These are phyloP conservation scores for Ceratobasidium sp. DNA, from an alignment of 1,284 basidiomycete species.

Conservation along the genomic window DNA sequence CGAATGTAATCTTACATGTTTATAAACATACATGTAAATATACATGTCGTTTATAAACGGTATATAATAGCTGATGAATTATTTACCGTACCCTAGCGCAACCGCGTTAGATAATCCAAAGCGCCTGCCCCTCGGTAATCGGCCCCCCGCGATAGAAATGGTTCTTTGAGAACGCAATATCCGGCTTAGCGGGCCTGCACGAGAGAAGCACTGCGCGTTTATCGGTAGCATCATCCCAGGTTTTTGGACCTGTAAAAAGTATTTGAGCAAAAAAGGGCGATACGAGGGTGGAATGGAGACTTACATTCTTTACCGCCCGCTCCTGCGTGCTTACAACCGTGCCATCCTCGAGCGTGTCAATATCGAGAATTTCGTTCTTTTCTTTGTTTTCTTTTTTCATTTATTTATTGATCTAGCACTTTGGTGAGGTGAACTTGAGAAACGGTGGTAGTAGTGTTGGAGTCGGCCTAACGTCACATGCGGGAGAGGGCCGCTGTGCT, in stretches of 20 bases:
- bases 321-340: conserved; percentile 88
- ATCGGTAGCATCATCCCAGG: conserved; percentile 94
- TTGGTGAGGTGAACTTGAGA: conserved; percentile 72
- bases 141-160: conserved; percentile 98
- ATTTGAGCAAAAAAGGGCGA: background rate
- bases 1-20: no score
- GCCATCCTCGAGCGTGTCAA: conserved; percentile 91
- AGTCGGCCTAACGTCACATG: background rate
- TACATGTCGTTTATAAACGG: no score
- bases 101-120: conserved; percentile 89
- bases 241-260: conserved; percentile 82
- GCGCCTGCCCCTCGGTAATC: conserved; percentile 89
- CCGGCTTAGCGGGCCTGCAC: conserved; percentile 89
- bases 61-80: no score
- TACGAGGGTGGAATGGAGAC: conserved; percentile 53
- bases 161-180: conserved; percentile 97
- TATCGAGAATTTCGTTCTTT: conserved; percentile 73
- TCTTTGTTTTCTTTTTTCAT: conserved; percentile 70
- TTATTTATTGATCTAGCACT: conserved; percentile 73
- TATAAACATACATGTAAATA: no score
- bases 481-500: background rate
- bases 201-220: conserved; percentile 93
- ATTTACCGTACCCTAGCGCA: no score
- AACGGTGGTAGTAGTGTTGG: conserved; percentile 19
- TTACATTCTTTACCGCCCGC: conserved; percentile 85